Evolutionary conservation across 108 stramenopile genomes (phyloP), one percentile per base, ranked within the genome.

Genomic region (Cyclotella sp.): DNA sequence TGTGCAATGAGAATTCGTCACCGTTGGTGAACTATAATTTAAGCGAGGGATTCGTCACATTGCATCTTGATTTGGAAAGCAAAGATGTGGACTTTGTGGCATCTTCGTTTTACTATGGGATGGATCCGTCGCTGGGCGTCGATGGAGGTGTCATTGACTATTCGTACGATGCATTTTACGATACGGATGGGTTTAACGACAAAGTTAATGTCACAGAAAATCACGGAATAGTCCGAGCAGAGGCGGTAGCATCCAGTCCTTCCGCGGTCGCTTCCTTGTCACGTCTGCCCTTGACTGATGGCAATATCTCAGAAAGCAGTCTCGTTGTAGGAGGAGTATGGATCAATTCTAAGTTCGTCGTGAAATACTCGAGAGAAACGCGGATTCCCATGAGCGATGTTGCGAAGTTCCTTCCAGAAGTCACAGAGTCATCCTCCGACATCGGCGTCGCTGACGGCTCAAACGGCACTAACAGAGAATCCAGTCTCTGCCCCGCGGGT

Each of bases 221-320:
- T 39, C 71, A 72, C 47, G 71, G 71, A 21, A 55, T 72, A 62
- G 60, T 72, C 27, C 43, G 71, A 30, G 71, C 71, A 14, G 39
- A 72, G 9, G 60, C 28, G 24, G 16, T 72, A 6, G 14, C 45
- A 12, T 11, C 30, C 0, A 27, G 29, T 45, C 71, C 71, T 12
- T 34, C 40, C 14, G 71, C 71, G 0, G 3, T 49, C 9, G 28
- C 47, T 39, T 22, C 71, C 7, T 47, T 62, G 34, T 6, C 27
- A 26, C 46, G 15, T 0, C 24, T 58, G 28, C n/a, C 71, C 0
- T 49, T 49, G 15, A 19, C 45, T 14, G 45, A 41, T 0, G 26
- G 18, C 11, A 43, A 28, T 29, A n/a, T 43, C 26, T 7, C 45
- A 24, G 5, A 28, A 19, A 44, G 30, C 3, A 30, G 19, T 39